These are phyloP conservation scores for Phytophthora uliginosa DNA, from an alignment of 352 stramenopile genomes.

Conservation along the genomic window DNA sequence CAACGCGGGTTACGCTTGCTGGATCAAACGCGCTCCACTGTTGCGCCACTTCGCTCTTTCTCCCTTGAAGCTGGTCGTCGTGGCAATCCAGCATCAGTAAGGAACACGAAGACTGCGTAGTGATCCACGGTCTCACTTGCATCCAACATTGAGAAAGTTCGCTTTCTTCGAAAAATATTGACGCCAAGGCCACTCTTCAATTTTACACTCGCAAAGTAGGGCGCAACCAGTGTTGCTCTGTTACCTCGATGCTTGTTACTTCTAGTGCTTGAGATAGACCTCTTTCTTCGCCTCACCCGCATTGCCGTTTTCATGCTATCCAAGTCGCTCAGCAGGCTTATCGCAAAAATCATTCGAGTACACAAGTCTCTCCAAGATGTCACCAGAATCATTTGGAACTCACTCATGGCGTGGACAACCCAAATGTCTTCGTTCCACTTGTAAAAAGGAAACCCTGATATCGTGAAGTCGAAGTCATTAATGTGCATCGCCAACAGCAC, in stretches of 20 bases:
- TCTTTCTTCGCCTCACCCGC: background rate
- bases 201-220: constrained; percentile 12
- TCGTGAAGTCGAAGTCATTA: constrained; percentile 9
- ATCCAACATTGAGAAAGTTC: constrained; percentile 35
- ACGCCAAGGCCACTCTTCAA: background rate
- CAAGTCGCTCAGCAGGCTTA: constrained; percentile 29
- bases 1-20: constrained; percentile 9
- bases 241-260: background rate
- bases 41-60: constrained; percentile 7
- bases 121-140: constrained; percentile 26
- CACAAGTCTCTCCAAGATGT: constrained; percentile 31
- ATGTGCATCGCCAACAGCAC: constrained; percentile 21
- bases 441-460: constrained; percentile 8
- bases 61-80: constrained; percentile 4
- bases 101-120: constrained; percentile 21
- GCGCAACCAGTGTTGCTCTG: background rate
- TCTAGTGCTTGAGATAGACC: background rate
- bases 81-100: constrained; percentile 31
- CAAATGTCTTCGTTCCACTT: constrained; percentile 48
- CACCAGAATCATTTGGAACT: constrained; percentile 47
- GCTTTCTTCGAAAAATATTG: constrained; percentile 3
- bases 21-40: constrained; percentile 23
- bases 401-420: constrained; percentile 41
- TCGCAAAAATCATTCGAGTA: constrained; percentile 19
- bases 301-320: constrained; percentile 32